These are phyloP conservation scores for Colletotrichum orchidophilum DNA, from an alignment of 2,329 filamentous ascomycete species.

Conservation along the genomic window DNA sequence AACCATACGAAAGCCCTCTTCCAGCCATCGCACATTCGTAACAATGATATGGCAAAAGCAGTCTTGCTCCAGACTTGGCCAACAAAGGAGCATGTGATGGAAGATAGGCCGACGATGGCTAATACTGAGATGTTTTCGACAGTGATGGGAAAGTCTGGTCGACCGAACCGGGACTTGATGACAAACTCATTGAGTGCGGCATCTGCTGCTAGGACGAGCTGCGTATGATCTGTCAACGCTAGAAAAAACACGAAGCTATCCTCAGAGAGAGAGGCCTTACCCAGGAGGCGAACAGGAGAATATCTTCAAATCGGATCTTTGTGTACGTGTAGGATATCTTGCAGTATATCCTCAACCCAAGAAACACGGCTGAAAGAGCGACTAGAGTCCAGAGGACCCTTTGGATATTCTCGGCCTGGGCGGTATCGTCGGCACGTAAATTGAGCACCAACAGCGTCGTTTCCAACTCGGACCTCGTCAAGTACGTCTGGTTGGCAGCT, in stretches of 20 bases:
- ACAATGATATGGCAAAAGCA: constrained; percentile 48
- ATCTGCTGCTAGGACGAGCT: constrained; percentile 20
- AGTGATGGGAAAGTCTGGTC: constrained; percentile 21
- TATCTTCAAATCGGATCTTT: constrained; percentile 41
- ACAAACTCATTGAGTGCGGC: constrained; percentile 28
- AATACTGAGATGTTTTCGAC: not conserved
- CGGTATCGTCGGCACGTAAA: constrained; percentile 18
- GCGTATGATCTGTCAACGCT: not conserved
- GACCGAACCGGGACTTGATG: constrained; percentile 29
- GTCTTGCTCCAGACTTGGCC: constrained; percentile 49
- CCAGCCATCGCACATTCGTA: constrained; percentile 41
- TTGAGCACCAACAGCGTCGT: constrained; percentile 14
- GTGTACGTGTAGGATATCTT: constrained; percentile 36
- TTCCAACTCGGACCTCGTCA: constrained; percentile 3
- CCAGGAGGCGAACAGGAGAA: constrained; percentile 38
- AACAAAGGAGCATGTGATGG: constrained; percentile 42
- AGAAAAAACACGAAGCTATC: not conserved
- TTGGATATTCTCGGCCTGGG: constrained; percentile 9
- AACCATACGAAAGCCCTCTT: constrained; percentile 42
- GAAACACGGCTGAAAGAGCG: constrained; percentile 34
- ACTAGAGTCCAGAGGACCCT: constrained; percentile 36
- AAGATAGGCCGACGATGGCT: constrained; percentile 34
- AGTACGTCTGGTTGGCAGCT: not conserved
- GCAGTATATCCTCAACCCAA: constrained; percentile 38
- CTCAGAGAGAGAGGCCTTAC: constrained; percentile 17